A percentile compares a stretch with the other conserved stretches of the same genome.
These are phyloP conservation scores for Drechslerella dactyloides DNA, from an alignment of 2,329 filamentous ascomycete genomes.

Conservation along the genomic window DNA sequence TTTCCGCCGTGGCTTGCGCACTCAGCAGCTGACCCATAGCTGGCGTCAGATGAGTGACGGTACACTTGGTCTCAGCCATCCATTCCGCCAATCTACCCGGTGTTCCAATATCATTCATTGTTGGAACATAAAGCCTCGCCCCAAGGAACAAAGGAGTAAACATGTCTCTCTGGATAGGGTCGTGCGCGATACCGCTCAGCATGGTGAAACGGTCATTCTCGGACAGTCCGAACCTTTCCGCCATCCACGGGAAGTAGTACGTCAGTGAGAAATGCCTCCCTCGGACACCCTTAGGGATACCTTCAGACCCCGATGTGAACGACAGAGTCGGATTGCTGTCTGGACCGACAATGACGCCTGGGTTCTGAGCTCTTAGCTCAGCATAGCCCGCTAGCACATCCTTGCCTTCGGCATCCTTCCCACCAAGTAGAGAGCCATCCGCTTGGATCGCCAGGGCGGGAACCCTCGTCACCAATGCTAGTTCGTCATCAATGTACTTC, in stretches of 20 bases:
- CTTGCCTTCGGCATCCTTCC: constrained; percentile 65
- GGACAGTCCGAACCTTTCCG: constrained; percentile 76
- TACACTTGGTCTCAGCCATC: constrained; percentile 77
- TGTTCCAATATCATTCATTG: constrained; percentile 76
- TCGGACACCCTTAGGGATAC: constrained; percentile 81
- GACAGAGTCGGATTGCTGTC: constrained; percentile 79
- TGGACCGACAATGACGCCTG: constrained; percentile 80
- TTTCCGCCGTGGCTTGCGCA: constrained; percentile 78
- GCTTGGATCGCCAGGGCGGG: constrained; percentile 75
- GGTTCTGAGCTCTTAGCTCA: constrained; percentile 64
- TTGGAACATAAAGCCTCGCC: constrained; percentile 77
- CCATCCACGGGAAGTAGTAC: constrained; percentile 94
- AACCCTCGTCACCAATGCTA: constrained; percentile 74
- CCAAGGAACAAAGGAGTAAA: constrained; percentile 90
- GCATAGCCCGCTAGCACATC: constrained; percentile 70
- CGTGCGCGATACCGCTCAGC: constrained; percentile 82
- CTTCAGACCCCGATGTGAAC: constrained; percentile 78
- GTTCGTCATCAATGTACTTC: constrained; percentile 73
- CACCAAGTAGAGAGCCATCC: constrained; percentile 75
- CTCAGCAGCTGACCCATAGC: constrained; percentile 95
- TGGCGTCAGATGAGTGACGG: constrained; percentile 86
- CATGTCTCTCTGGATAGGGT: constrained; percentile 75
- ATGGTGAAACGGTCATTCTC: constrained; percentile 78
- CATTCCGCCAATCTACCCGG: constrained; percentile 87
- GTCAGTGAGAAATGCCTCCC: constrained; percentile 86